Evolutionary conservation across 495 filamentous ascomycete genomes (phyloP).

Genomic region (Terfezia boudieri): DNA sequence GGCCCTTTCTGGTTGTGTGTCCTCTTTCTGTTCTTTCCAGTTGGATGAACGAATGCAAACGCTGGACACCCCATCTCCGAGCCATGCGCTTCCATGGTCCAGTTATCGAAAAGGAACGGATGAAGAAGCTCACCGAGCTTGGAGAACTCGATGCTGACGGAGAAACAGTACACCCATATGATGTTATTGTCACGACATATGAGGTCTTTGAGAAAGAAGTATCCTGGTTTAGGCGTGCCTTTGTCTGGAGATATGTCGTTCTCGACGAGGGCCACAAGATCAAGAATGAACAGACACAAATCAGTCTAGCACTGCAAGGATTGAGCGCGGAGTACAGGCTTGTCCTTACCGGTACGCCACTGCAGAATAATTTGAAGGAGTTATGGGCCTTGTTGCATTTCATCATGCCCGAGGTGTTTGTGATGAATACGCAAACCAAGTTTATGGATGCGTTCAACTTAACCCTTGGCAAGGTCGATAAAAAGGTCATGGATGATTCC

Average conservation of each 20-base stretch:
- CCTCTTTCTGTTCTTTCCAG: constrained; percentile 35
- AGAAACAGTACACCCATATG: constrained; percentile 12
- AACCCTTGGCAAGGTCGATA: constrained; percentile 31
- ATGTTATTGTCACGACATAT: constrained; percentile 40
- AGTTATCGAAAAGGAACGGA: constrained; percentile 23
- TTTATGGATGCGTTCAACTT: constrained; percentile 40
- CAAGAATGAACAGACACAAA: constrained; percentile 32
- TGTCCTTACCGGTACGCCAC: constrained; percentile 40
- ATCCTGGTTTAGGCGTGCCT: constrained; percentile 35
- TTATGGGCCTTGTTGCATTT: constrained; percentile 41
- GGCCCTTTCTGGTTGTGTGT: constrained; percentile 38
- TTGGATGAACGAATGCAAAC: constrained; percentile 34
- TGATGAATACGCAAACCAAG: constrained; percentile 24
- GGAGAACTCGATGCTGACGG: constrained; percentile 11
- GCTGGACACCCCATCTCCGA: constrained; percentile 37
- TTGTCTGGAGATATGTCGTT: constrained; percentile 35
- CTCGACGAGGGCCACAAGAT: constrained; percentile 40
- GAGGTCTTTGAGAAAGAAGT: constrained; percentile 36
- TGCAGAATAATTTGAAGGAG: constrained; percentile 42
- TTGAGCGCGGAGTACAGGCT: constrained; percentile 35
- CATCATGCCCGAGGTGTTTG: constrained; percentile 42
- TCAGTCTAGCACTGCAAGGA: constrained; percentile 29
- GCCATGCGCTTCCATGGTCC: constrained; percentile 35
- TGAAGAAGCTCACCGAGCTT: constrained; percentile 29
- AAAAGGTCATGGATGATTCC: constrained; percentile 30